Evolutionary conservation across 2,329 filamentous ascomycete genomes (phyloP), one percentile per base, ranked within the genome.

Genomic region (Fusarium tanahbumbuense): DNA sequence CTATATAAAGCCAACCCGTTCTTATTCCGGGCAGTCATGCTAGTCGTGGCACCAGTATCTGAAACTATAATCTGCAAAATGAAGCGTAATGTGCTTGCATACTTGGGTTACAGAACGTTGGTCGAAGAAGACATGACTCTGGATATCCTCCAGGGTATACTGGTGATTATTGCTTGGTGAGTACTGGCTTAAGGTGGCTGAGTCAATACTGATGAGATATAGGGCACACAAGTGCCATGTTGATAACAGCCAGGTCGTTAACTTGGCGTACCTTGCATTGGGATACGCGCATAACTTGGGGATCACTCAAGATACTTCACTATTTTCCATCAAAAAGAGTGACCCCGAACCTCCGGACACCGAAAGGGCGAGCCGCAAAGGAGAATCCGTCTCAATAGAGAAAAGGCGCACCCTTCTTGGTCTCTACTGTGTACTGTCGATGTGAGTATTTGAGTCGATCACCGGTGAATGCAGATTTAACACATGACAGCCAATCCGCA

Each of bases 151-250:
- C 83, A 86, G 70, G 84, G 83, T 0, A 73, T 85, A 11, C 64
- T 86, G 10, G 77, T 85, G 45, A 79, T 80, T 42, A 75, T 85
- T 56, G 79, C 82, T 23, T 86, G 84, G 84, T 85, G 76, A 52
- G 75, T 44, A 20, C 9, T 12, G 16, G 18, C n/a, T 4, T 20
- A 12, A 13, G 7, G 5, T 22, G 8, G n/a, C 11, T 6, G 27
- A 12, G 11, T 4, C 13, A 11, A 32, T 48, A 6, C 30, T 66
- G 20, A 70, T 8, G 7, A 2, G 7, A 10, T 11, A 0, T 22
- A 83, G 81, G 81, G 77, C 76, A 18, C 78, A 79, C 41, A 69
- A 76, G 16, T 75, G 78, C 23, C 77, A 76, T 52, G 76, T 81
- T 41, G 74, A 76, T 9, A 81, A 82, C 37, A 72, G 74, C 13